A percentile compares a stretch with the other conserved stretches of the same genome.
Conservation (phyloP, 2,329 filamentous ascomycete genomes). For the Endothia cerciana region DNA sequence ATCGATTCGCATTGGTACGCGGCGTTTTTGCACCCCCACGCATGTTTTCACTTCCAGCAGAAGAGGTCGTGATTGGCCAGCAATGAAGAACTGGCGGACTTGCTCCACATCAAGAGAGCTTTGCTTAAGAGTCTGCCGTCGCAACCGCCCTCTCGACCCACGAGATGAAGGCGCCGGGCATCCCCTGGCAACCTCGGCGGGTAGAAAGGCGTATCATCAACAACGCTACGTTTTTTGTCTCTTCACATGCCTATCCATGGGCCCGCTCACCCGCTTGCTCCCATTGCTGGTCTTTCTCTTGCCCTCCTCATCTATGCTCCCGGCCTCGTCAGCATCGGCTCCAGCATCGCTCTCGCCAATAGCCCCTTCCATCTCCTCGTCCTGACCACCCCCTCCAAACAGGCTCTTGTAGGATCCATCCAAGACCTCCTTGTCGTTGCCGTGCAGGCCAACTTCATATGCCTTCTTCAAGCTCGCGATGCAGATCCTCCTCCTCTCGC, state of each 20-base stretch:
- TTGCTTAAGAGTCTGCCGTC: no score
- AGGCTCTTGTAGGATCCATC: constrained; percentile 60
- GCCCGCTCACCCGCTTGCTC: constrained; percentile 34
- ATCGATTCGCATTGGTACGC: background rate
- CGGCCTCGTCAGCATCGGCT: constrained; percentile 39
- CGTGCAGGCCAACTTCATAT: constrained; percentile 67
- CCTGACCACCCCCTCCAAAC: constrained; percentile 45
- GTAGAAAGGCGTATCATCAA: no score
- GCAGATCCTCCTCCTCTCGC: constrained; percentile 63
- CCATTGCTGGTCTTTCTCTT: constrained; percentile 25
- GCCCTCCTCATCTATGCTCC: constrained; percentile 31
- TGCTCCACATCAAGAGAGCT: background rate
- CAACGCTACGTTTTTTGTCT: constrained; percentile 33
- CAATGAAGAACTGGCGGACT: background rate
- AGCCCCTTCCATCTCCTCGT: constrained; percentile 46
- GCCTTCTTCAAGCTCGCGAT: constrained; percentile 72
- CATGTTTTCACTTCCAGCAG: background rate
- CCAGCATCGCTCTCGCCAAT: constrained; percentile 39
- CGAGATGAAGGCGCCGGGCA: no score
- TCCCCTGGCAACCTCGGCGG: no score
- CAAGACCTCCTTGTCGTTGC: constrained; percentile 63
- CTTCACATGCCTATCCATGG: constrained; percentile 40
- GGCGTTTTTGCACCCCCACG: background rate
- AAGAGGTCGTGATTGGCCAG: background rate
- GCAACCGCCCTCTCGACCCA: no score